Evolutionary conservation across 1,139 yeast genomes (phyloP).

Genomic region (Sugiyamaella sp.): DNA sequence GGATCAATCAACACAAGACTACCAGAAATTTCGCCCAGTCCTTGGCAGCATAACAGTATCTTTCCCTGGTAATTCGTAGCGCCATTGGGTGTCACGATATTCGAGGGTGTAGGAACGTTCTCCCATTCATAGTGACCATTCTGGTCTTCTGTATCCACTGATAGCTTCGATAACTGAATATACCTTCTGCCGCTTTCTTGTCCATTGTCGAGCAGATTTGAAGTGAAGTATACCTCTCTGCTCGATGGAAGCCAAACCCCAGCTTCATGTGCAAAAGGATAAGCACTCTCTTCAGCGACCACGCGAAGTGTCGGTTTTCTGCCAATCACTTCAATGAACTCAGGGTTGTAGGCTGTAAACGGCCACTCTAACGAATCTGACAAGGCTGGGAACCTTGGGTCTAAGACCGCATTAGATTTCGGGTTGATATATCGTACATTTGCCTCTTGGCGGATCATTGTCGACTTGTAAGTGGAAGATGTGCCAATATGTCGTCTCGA

Average conservation of each 20-base stretch:
- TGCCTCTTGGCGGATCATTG: not conserved
- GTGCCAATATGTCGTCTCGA: too few species aligned
- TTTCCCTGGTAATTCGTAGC: conserved; percentile 30
- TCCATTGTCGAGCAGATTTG: conserved; percentile 26
- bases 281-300: conserved; percentile 23
- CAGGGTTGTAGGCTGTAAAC: conserved; percentile 23
- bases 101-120: conserved; percentile 26
- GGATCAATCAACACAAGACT: conserved; percentile 28
- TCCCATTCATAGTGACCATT: conserved; percentile 24
- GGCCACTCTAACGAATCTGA: conserved; percentile 20
- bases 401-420: not conserved
- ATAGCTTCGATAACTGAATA: conserved; percentile 17
- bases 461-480: too few species aligned
- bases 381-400: not conserved
- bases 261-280: conserved; percentile 35
- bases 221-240: conserved; percentile 34
- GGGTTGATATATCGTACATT: not conserved
- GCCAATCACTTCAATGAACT: conserved; percentile 23
- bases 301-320: conserved; percentile 22
- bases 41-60: conserved; percentile 33
- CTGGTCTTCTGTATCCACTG: conserved; percentile 8
- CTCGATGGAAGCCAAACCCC: conserved; percentile 32
- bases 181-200: conserved; percentile 16
- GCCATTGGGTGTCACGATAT: conserved; percentile 32
- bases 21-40: conserved; percentile 26